A percentile compares a stretch with the other conserved stretches of the same genome.
Evolutionary conservation across 2,329 filamentous ascomycete genomes (phyloP).

Genomic region (Mollisia scopiformis): DNA sequence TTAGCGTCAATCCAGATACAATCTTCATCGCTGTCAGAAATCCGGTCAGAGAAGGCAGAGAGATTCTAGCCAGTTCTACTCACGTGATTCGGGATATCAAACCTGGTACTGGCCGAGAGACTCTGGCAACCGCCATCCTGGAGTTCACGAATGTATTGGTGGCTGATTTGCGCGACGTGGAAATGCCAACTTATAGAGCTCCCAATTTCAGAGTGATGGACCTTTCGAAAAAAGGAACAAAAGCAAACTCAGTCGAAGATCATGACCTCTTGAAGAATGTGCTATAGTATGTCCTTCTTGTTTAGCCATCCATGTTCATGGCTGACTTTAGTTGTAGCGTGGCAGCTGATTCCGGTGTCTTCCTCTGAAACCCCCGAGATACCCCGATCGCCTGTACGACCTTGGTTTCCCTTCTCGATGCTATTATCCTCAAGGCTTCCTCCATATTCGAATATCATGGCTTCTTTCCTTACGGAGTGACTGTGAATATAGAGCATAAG

Average conservation of each 20-base stretch:
- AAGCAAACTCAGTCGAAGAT: background rate
- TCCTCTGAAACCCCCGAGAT: too few species aligned
- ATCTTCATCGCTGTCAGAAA: constrained; percentile 3
- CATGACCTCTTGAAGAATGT: too few species aligned
- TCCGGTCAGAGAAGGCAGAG: background rate
- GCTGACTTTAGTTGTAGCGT: too few species aligned
- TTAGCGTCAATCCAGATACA: background rate
- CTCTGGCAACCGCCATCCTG: background rate
- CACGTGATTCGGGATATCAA: background rate
- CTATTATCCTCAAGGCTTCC: too few species aligned
- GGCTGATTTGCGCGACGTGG: background rate
- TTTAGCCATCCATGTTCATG: too few species aligned
- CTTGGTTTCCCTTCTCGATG: too few species aligned
- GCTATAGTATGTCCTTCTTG: too few species aligned
- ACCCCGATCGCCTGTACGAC: too few species aligned
- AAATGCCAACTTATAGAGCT: background rate
- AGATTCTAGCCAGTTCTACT: background rate
- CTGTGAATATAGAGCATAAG: too few species aligned
- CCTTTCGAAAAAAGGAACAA: background rate
- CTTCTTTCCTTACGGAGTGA: too few species aligned
- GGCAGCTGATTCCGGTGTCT: too few species aligned
- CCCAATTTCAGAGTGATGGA: background rate
- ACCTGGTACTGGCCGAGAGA: background rate
- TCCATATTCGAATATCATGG: too few species aligned
- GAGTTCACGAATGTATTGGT: background rate